A percentile compares a stretch with the other conserved stretches of the same genome.
Evolutionary conservation across 1,139 yeast species (phyloP).

Genomic region (Kluyveromyces marxianus): DNA sequence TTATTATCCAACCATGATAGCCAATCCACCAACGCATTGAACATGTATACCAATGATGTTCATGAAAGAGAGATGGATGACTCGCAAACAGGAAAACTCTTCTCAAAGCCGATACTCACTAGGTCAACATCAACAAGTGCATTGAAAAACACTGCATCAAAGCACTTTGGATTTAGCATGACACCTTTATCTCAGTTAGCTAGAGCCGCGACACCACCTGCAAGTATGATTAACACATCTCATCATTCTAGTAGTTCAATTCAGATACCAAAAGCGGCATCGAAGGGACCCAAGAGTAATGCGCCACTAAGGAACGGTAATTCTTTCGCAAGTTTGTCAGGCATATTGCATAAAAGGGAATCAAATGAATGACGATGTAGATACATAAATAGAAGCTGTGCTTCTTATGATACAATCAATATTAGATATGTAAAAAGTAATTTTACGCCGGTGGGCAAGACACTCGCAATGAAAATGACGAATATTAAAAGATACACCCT

Average conservation of each 20-base stretch:
- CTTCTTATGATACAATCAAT: background rate
- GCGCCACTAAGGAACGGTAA: background rate
- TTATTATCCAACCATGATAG: conserved; percentile 20
- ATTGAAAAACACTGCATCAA: conserved; percentile 16
- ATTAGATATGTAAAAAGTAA: too few relatives aligned
- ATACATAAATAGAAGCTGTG: background rate
- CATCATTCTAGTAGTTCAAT: background rate
- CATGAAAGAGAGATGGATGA: conserved; percentile 10
- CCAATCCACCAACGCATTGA: conserved; percentile 16
- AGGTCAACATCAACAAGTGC: conserved; percentile 9
- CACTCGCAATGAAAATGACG: too few relatives aligned
- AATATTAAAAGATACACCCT: too few relatives aligned
- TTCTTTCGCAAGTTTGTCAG: background rate
- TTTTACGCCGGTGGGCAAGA: too few relatives aligned
- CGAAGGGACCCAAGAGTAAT: background rate
- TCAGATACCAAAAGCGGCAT: background rate
- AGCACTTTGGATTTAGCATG: conserved; percentile 23
- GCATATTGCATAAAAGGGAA: background rate
- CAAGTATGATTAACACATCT: background rate
- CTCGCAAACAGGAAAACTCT: background rate
- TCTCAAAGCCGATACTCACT: conserved; percentile 3
- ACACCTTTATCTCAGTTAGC: conserved; percentile 14
- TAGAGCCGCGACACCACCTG: conserved; percentile 2
- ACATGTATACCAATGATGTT: conserved; percentile 10
- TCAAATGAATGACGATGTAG: background rate